Base-by-base conservation (phyloP, 2,329 filamentous ascomycete genomes). In the Paracorniculantispora psalliotae region DNA sequence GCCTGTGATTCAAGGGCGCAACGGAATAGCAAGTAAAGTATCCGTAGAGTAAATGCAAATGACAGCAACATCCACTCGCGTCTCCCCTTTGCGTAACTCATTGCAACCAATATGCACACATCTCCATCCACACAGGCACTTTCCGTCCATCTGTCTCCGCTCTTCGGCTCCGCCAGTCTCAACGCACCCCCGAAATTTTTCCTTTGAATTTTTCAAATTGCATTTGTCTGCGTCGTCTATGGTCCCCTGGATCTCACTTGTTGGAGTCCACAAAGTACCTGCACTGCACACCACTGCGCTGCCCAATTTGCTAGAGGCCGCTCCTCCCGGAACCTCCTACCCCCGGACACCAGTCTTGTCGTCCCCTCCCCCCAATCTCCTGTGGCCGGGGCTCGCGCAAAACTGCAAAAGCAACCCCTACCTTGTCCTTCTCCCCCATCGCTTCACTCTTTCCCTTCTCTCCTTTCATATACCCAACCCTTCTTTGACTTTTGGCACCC, bases 81-180 rank as follows among this genome's bases (percentile, higher is more conserved):
- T n/a, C n/a, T n/a, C n/a, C n/a, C n/a, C n/a, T n/a, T 35, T 43
- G 46, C 26, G 25, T 17, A 13, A 28, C 25, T 7, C 5, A 26
- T 28, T 21, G 35, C 50, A 19, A n/a, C 47, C 28, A 35, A 28
- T 35, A 15, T 21, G 35, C 37, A 15, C 35, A 53, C n/a, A n/a
- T 53, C 37, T 5, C 23, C 50, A 41, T 55, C 4, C 23, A 41
- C 35, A 13, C n/a, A 39, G 26, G 51, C 39, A 25, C 39, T 54
- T 54, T 23, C 26, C 51, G n/a, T 44, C n/a, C 28, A 23, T 33
- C 39, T 30, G 51, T 54, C 51, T 54, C 51, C 51, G 51, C 50
- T 43, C 15, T 15, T 23, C 12, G 19, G 21, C 49, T 51, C 49
- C 49, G 21, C 49, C 19, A 10, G 19, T 33, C 47, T 51, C 15